These are phyloP conservation scores for Ceratobasidium sp. DNA, from an alignment of 1,284 basidiomycete genomes.

Conservation along the genomic window DNA sequence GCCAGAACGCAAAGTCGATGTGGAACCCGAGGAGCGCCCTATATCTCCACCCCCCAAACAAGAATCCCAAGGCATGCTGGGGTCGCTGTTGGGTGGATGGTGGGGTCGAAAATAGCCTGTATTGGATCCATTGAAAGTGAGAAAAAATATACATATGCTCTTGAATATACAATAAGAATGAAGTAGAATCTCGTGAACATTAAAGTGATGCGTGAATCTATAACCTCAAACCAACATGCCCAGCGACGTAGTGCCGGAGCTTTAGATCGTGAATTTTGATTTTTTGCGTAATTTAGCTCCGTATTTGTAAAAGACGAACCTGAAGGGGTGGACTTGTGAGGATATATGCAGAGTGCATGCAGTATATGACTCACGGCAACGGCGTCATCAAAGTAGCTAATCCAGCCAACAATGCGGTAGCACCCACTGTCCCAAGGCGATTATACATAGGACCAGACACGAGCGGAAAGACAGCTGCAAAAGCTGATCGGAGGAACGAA, in stretches of 20 bases:
- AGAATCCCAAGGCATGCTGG: conserved; percentile 28
- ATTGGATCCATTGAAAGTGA: background rate
- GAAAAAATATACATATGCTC: background rate
- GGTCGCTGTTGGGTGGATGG: conserved; percentile 58
- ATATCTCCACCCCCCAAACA: conserved; percentile 17
- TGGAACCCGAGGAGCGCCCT: conserved; percentile 40
- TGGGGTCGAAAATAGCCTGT: conserved; percentile 56
- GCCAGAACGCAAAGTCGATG: conserved; percentile 55
- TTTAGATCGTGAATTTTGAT: conserved; percentile 41
- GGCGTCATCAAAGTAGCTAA: conserved; percentile 72
- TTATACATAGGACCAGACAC: conserved; percentile 67
- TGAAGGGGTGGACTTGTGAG: conserved; percentile 8
- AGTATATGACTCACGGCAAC: conserved; percentile 62
- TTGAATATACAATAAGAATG: background rate
- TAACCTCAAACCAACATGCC: background rate
- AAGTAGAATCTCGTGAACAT: background rate
- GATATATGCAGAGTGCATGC: background rate
- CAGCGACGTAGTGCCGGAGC: background rate
- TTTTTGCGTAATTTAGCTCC: conserved; percentile 48
- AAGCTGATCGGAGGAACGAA: conserved; percentile 66
- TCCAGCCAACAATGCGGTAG: conserved; percentile 76
- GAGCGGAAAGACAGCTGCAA: conserved; percentile 78
- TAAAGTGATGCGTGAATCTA: background rate
- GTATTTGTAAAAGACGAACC: conserved; percentile 51
- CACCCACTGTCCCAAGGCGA: conserved; percentile 72